A percentile compares a stretch with the other conserved stretches of the same genome.
phyloP scores from a whole-genome alignment of 2,329 filamentous ascomycete species.

The Paraconiothyrium brasiliense region DNA sequence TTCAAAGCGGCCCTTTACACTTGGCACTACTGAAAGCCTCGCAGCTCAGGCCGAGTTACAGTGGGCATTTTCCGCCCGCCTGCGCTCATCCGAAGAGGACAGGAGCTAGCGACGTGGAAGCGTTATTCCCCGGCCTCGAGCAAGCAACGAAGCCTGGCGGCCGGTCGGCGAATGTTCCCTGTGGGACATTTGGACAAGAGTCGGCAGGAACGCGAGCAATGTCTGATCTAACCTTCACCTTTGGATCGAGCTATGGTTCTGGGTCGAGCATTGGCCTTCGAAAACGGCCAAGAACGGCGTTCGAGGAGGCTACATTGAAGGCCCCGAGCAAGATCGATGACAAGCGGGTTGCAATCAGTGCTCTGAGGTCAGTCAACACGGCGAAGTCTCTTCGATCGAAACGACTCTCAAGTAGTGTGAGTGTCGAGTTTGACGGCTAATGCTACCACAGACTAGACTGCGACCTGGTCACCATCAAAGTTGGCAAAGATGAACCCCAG shows the following conservation, averaged over 20 bases:
- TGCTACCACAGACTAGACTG: constrained; percentile 21
- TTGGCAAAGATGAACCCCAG: constrained; percentile 19
- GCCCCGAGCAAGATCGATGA: constrained; percentile 16
- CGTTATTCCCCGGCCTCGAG: neutral
- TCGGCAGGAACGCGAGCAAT: neutral
- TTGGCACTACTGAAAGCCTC: neutral
- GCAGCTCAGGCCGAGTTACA: neutral
- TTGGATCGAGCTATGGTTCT: constrained; percentile 12
- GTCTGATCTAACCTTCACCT: constrained; percentile 10
- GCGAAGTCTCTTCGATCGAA: too few relatives aligned
- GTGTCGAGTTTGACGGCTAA: neutral
- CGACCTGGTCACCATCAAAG: constrained; percentile 21
- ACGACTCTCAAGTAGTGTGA: neutral
- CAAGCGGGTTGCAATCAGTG: constrained; percentile 8
- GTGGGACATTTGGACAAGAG: neutral
- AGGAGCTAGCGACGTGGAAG: neutral
- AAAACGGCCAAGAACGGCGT: constrained; percentile 16
- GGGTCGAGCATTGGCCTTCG: neutral
- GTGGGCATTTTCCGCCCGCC: neutral
- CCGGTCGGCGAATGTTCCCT: neutral
- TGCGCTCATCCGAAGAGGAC: neutral
- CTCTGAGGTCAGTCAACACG: constrained; percentile 17
- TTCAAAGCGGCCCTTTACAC: neutral
- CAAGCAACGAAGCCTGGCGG: neutral
- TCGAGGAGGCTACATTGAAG: neutral